Conservation (phyloP, 306 rosid species). For the Comarum palustre region DNA sequence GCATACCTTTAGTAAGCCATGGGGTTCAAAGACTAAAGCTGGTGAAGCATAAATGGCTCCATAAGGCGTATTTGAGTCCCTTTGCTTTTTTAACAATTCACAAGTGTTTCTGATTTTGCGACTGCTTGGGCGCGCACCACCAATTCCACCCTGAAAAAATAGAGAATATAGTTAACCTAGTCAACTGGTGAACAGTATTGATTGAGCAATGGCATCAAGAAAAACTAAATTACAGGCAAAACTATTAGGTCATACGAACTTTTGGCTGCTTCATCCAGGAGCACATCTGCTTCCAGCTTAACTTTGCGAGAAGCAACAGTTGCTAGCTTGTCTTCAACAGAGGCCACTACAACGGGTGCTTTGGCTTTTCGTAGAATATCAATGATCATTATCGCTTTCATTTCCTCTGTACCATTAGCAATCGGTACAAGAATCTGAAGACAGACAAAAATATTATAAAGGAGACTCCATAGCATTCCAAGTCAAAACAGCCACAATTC, state of each 20-base stretch:
- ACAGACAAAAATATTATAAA: conserved; percentile 20
- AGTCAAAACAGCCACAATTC: not conserved
- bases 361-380: conserved; percentile 77
- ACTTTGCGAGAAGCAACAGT: conserved; percentile 72
- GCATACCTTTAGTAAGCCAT: conserved; percentile 78
- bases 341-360: conserved; percentile 82
- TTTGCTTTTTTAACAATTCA: conserved; percentile 67
- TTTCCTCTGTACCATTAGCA: conserved; percentile 87
- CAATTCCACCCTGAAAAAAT: conserved; percentile 77
- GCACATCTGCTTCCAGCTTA: conserved; percentile 75
- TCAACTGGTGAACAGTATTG: not conserved
- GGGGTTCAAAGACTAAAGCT: conserved; percentile 84
- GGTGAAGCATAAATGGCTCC: conserved; percentile 99
- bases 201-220: not conserved
- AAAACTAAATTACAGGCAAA: conserved; percentile 61
- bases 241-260: conserved; percentile 72
- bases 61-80: conserved; percentile 65
- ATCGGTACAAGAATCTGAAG: conserved; percentile 85
- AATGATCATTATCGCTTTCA: conserved; percentile 82
- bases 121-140: conserved; percentile 95
- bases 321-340: conserved; percentile 68
- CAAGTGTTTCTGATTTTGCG: conserved; percentile 71
- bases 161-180: conserved; percentile 22
- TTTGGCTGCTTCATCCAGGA: conserved; percentile 72
- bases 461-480: not conserved